These are phyloP conservation scores for Aspergillus amoenus DNA, from an alignment of 2,329 filamentous ascomycete species.

Conservation along the genomic window DNA sequence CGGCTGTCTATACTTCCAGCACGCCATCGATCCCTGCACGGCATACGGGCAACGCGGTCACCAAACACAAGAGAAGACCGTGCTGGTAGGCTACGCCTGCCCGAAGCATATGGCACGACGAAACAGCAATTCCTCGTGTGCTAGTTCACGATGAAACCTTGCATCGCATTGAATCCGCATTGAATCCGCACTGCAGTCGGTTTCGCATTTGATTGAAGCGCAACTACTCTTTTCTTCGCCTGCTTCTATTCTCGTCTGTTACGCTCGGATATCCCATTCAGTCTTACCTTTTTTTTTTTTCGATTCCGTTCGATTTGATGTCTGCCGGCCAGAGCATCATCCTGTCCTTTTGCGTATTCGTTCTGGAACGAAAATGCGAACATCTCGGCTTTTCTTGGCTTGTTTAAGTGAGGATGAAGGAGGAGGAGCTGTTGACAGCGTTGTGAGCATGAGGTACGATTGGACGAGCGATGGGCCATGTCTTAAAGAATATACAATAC, in stretches of 20 bases:
- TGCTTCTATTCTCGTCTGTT: not conserved
- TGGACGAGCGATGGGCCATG: not conserved
- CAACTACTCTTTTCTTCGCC: not conserved
- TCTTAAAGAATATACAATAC: not conserved
- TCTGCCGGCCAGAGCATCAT: conserved; percentile 1
- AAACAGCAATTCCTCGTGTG: not conserved
- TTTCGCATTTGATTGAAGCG: not conserved
- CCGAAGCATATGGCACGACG: conserved; percentile 46
- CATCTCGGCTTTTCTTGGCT: not conserved
- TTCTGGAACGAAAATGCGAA: not conserved
- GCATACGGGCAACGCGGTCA: conserved; percentile 74
- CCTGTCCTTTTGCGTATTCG: not conserved
- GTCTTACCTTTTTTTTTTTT: not conserved
- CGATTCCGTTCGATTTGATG: not conserved
- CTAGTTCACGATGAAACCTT: not conserved
- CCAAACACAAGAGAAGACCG: conserved; percentile 68
- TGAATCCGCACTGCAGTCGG: too few relatives aligned
- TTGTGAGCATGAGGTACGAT: not conserved
- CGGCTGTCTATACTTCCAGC: conserved; percentile 83
- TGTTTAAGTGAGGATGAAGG: not conserved
- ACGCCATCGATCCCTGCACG: conserved; percentile 79
- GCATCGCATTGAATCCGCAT: too few relatives aligned
- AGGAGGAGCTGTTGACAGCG: too few relatives aligned
- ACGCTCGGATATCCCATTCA: not conserved
- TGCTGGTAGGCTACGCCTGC: conserved; percentile 82